Percentiles rank a stretch among this genome's conserved stretches.
phyloP scores from a whole-genome alignment of 2,329 filamentous ascomycete species.

The Cadophora sp. region DNA sequence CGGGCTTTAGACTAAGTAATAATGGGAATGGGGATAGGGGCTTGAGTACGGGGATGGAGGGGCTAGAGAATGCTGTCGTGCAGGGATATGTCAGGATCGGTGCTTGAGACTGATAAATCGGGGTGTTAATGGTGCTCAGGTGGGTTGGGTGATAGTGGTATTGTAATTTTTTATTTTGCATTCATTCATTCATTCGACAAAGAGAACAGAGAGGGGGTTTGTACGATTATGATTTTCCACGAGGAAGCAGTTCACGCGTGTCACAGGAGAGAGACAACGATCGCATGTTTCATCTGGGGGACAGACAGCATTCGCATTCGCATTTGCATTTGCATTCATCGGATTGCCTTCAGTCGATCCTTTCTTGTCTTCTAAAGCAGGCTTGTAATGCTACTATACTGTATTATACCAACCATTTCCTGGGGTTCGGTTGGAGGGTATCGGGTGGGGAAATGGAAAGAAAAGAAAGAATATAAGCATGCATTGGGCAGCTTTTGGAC shows the following conservation, averaged over 20 bases:
- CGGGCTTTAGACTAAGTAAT: slow-evolving; percentile 34
- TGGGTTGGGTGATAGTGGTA: background rate
- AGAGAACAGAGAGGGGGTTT: background rate
- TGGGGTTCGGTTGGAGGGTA: background rate
- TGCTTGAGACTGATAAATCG: slow-evolving; percentile 23
- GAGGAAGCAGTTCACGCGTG: no score
- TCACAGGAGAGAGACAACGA: no score
- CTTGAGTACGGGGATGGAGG: slow-evolving; percentile 31
- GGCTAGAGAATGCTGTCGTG: slow-evolving; percentile 34
- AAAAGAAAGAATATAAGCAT: no score
- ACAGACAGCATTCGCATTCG: no score
- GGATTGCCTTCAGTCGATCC: background rate
- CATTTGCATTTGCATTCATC: background rate
- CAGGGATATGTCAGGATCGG: slow-evolving; percentile 41
- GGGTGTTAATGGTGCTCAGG: no score
- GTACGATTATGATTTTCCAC: background rate
- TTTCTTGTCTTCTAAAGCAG: background rate
- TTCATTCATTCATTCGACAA: background rate
- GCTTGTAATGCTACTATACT: background rate
- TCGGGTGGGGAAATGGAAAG: no score
- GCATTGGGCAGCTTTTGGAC: no score
- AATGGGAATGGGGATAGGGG: slow-evolving; percentile 32
- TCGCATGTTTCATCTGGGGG: no score
- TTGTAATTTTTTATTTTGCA: background rate
- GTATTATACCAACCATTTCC: background rate